Percentiles rank a stretch among this genome's conserved stretches.
Conservation (phyloP, 2,329 filamentous ascomycete genomes). For the Lachnellula suecica region DNA sequence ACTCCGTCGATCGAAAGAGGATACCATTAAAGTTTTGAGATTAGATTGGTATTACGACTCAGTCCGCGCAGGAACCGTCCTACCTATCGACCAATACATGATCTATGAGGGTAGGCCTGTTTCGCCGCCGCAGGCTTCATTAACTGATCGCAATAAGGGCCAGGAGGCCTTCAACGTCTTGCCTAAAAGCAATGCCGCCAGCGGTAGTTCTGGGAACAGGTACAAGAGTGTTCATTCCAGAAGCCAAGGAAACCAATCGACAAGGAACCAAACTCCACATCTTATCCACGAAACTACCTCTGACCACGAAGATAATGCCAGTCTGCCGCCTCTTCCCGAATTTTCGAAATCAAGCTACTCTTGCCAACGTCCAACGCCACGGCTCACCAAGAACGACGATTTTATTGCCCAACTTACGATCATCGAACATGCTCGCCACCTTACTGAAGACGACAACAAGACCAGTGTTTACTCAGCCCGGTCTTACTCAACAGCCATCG, state of each 20-base stretch:
- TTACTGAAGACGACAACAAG: conserved; percentile 75
- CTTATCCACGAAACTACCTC: conserved; percentile 72
- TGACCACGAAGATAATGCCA: conserved; percentile 63
- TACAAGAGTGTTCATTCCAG: conserved; percentile 9
- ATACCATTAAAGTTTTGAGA: conserved; percentile 53
- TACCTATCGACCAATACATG: conserved; percentile 51
- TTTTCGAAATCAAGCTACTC: conserved; percentile 69
- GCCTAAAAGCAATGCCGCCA: conserved; percentile 19
- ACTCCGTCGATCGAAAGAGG: neutral
- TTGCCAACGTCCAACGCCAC: conserved; percentile 75
- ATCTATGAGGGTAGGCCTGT: conserved; percentile 50
- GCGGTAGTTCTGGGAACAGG: conserved; percentile 22
- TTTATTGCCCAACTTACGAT: conserved; percentile 76
- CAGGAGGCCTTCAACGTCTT: conserved; percentile 4
- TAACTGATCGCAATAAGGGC: neutral
- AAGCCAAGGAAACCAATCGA: conserved; percentile 8
- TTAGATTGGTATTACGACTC: conserved; percentile 59
- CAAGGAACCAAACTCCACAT: conserved; percentile 34
- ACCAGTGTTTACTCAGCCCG: conserved; percentile 84
- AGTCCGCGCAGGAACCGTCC: conserved; percentile 40
- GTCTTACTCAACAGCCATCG: conserved; percentile 86
- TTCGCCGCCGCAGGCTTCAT: conserved; percentile 1
- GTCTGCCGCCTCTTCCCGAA: conserved; percentile 65
- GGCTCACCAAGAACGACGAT: conserved; percentile 66
- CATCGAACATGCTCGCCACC: conserved; percentile 68